phyloP scores from a whole-genome alignment of 2,329 filamentous ascomycete species.

The Colletotrichum phormii region DNA sequence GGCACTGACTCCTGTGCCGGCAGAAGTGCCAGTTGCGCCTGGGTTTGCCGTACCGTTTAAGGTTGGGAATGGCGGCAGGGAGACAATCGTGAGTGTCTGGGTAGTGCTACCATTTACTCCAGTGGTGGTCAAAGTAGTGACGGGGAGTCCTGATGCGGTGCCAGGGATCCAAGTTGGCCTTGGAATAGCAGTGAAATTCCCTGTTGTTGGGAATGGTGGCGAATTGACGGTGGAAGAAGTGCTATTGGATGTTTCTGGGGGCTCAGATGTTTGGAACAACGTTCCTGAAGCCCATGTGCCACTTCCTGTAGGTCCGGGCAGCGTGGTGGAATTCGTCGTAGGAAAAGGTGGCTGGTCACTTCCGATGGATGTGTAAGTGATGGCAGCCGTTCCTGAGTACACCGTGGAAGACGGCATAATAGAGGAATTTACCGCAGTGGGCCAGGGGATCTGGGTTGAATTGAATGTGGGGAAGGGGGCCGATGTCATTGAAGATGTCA shows the following conservation, averaged over 20 bases:
- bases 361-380: not conserved
- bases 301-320: not conserved
- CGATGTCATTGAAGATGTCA: not conserved
- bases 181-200: constrained; percentile 1
- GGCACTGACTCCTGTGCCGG: not conserved
- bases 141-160: not conserved
- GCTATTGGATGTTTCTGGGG: constrained; percentile 1
- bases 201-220: constrained; percentile 8
- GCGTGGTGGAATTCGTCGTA: constrained; percentile 8
- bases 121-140: constrained; percentile 2
- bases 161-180: constrained; percentile 7
- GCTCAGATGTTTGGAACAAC: not conserved
- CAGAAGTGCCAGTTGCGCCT: not conserved
- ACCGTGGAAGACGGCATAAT: not conserved
- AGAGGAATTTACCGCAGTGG: not conserved
- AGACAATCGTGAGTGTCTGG: not conserved
- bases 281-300: constrained; percentile 11
- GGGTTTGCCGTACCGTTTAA: not conserved
- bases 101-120: not conserved
- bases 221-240: not conserved
- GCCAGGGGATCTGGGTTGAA: not conserved
- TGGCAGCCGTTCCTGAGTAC: not conserved
- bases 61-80: not conserved
- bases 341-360: constrained; percentile 12
- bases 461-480: not conserved